Conservation (phyloP, 805 yeast species). For the Wickerhamiella australiensis region DNA sequence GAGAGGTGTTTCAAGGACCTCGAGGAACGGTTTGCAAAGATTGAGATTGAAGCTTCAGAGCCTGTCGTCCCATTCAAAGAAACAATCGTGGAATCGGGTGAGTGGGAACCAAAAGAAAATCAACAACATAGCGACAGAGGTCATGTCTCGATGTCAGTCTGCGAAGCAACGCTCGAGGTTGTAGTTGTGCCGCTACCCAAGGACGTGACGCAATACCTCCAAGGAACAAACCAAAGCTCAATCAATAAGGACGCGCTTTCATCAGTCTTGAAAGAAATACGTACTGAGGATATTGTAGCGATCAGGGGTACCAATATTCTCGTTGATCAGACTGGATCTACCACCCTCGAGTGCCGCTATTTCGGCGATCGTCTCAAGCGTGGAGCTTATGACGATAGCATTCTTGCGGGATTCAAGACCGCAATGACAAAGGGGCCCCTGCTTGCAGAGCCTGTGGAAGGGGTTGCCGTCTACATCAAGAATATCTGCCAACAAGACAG, state of each 20-base stretch:
- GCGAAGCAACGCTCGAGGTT: constrained; percentile 35
- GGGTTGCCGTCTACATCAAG: constrained; percentile 34
- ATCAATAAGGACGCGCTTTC: not conserved
- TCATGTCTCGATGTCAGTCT: constrained; percentile 37
- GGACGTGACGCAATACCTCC: not conserved
- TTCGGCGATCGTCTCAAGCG: constrained; percentile 20
- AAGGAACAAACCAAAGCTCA: not conserved
- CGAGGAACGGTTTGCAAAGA: constrained; percentile 80
- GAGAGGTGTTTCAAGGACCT: constrained; percentile 90
- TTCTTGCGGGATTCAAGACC: constrained; percentile 74
- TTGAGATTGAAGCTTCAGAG: constrained; percentile 73
- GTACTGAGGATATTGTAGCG: not conserved
- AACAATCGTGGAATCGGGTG: constrained; percentile 46
- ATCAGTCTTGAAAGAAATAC: constrained; percentile 27
- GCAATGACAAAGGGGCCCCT: constrained; percentile 80
- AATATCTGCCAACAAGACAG: constrained; percentile 23
- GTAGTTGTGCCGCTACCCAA: constrained; percentile 45
- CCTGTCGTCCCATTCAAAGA: constrained; percentile 94
- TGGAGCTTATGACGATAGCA: constrained; percentile 42
- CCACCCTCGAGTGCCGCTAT: constrained; percentile 20
- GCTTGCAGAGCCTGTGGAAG: constrained; percentile 77
- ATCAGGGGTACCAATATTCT: constrained; percentile 38
- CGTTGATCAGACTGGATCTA: constrained; percentile 38
- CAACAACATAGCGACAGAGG: constrained; percentile 21
- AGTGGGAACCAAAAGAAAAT: constrained; percentile 29